Evolutionary conservation across 169 alveolate genomes (phyloP).

Genomic region (Cryptosporidium meleagridis): DNA sequence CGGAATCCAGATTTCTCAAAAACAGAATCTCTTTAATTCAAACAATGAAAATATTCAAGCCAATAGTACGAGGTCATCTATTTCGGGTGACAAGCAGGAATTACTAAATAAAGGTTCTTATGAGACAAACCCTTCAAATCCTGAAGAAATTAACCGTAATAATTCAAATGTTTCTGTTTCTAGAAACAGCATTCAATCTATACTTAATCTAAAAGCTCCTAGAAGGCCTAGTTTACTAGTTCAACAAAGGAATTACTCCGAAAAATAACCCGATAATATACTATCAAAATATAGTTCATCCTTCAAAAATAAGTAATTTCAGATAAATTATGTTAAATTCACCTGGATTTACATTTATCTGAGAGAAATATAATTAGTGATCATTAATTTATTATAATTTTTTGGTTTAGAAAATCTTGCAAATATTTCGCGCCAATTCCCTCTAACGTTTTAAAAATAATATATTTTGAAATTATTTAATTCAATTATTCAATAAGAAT

Average conservation of each 20-base stretch:
- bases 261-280: background rate
- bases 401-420: background rate
- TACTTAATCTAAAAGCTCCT: slow-evolving; percentile 40
- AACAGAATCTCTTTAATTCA: no score
- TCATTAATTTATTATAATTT: no score
- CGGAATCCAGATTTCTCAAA: background rate
- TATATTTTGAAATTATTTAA: background rate
- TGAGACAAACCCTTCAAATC: background rate
- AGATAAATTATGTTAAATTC: background rate
- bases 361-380: no score
- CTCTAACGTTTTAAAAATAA: background rate
- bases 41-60: slow-evolving; percentile 12
- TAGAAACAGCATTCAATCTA: slow-evolving; percentile 6
- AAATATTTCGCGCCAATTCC: background rate
- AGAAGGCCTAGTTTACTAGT: slow-evolving; percentile 52
- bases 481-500: background rate
- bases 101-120: background rate
- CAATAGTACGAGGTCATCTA: slow-evolving; percentile 41
- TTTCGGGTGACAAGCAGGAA: slow-evolving; percentile 1
- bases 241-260: background rate
- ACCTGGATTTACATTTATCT: background rate
- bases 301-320: background rate
- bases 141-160: background rate
- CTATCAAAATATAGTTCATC: background rate
- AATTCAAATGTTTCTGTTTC: background rate